These are phyloP conservation scores for Leccinum aurantiacum DNA, from an alignment of 768 basidiomycete genomes.

Conservation along the genomic window DNA sequence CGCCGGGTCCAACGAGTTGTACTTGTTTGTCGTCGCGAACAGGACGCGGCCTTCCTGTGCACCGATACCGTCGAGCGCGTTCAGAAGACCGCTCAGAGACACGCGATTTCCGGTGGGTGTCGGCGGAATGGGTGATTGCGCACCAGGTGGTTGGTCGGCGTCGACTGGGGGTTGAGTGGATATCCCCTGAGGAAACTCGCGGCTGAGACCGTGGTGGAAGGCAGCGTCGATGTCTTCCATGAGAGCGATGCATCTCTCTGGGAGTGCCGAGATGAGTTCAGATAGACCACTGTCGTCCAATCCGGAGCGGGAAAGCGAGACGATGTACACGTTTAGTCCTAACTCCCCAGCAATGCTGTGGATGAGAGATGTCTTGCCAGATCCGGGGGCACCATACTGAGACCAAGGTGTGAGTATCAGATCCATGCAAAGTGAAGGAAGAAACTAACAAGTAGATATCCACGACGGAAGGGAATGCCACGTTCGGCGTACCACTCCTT, in stretches of 20 bases:
- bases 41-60: constrained; percentile 83
- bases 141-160: constrained; percentile 17
- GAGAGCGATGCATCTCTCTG: constrained; percentile 70
- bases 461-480: constrained; percentile 80
- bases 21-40: constrained; percentile 79
- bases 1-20: constrained; percentile 66
- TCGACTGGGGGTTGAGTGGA: neutral
- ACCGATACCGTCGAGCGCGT: constrained; percentile 76
- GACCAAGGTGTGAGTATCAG: neutral
- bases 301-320: constrained; percentile 62
- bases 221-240: constrained; percentile 88
- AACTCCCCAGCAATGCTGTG: constrained; percentile 79
- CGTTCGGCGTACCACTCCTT: constrained; percentile 73
- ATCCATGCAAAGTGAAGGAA: neutral
- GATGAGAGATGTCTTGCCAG: constrained; percentile 79
- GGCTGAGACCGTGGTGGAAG: constrained; percentile 47
- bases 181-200: constrained; percentile 21
- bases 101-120: constrained; percentile 37
- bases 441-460: constrained; percentile 59
- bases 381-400: constrained; percentile 71
- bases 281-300: constrained; percentile 63
- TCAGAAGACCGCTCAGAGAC: constrained; percentile 72
- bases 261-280: constrained; percentile 59
- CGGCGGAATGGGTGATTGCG: constrained; percentile 7
- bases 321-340: constrained; percentile 67